Evolutionary conservation across 148 eudicot species (phyloP).

Genomic region (Talinum fruticosum): DNA sequence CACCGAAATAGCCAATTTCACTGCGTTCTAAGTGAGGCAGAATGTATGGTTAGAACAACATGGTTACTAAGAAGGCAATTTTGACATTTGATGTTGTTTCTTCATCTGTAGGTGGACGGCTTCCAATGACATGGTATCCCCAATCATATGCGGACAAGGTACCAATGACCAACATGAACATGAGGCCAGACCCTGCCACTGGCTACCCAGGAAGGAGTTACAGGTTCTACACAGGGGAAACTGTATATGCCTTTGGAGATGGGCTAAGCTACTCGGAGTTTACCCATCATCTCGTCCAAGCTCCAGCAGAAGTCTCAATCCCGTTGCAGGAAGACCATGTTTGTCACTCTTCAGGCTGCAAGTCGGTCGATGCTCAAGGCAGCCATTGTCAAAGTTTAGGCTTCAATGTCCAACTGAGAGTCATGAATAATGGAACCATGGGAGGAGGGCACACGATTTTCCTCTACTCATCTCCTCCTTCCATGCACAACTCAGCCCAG

Average conservation of each 20-base stretch:
- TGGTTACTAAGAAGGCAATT: neutral
- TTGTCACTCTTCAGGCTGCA: constrained; percentile 55
- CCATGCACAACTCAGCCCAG: constrained; percentile 61
- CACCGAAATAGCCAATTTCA: neutral
- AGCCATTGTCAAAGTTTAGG: constrained; percentile 42
- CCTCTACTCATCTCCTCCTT: constrained; percentile 62
- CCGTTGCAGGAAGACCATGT: constrained; percentile 53
- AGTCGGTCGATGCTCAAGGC: constrained; percentile 51
- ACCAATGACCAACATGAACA: constrained; percentile 80
- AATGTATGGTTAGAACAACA: neutral
- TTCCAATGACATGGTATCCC: constrained; percentile 89
- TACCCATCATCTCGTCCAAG: constrained; percentile 50
- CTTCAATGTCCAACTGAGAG: constrained; percentile 56
- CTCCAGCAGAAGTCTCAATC: constrained; percentile 49
- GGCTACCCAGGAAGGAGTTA: constrained; percentile 79
- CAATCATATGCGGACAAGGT: constrained; percentile 59
- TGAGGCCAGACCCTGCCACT: constrained; percentile 63
- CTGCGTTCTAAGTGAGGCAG: neutral
- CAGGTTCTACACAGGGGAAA: constrained; percentile 70
- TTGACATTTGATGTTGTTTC: neutral
- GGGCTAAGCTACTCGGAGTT: constrained; percentile 59
- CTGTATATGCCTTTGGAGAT: constrained; percentile 60
- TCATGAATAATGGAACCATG: constrained; percentile 53
- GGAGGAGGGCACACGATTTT: constrained; percentile 64
- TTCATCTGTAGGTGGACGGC: constrained; percentile 62